A percentile compares a stretch with the other conserved stretches of the same genome.
phyloP scores from a whole-genome alignment of 2,329 filamentous ascomycete genomes.

The Leptodontidium sp. region DNA sequence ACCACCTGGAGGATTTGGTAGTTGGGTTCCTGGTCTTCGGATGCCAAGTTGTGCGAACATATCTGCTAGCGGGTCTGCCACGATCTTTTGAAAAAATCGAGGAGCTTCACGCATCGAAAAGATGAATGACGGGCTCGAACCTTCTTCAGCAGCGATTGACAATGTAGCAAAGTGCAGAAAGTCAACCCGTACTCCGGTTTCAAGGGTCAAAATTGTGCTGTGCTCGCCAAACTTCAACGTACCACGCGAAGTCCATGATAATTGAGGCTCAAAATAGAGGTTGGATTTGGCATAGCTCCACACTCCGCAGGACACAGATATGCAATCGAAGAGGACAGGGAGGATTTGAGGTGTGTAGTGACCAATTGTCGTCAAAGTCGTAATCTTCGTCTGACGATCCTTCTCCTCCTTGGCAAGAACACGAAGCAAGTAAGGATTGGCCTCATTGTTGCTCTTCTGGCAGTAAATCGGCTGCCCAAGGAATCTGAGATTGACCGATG shows the following conservation, averaged over 20 bases:
- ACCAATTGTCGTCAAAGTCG: background rate
- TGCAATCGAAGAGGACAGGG: constrained; percentile 46
- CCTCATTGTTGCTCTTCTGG: constrained; percentile 37
- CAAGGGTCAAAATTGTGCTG: constrained; percentile 53
- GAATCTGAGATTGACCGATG: constrained; percentile 21
- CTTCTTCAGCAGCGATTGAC: constrained; percentile 53
- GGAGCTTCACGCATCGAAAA: constrained; percentile 62
- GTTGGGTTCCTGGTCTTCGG: background rate
- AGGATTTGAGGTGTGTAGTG: constrained; percentile 28
- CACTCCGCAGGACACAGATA: constrained; percentile 51
- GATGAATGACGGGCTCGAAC: constrained; percentile 50
- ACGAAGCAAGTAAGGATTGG: constrained; percentile 36
- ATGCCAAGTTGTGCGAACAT: constrained; percentile 24
- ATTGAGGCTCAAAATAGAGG: constrained; percentile 53
- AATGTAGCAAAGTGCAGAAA: constrained; percentile 52
- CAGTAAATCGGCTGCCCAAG: constrained; percentile 38
- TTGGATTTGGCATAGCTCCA: constrained; percentile 52
- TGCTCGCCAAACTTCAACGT: constrained; percentile 48
- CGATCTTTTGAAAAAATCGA: constrained; percentile 53
- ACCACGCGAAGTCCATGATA: constrained; percentile 51
- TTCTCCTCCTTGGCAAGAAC: constrained; percentile 39
- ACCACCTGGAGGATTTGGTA: constrained; percentile 21
- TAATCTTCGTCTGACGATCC: constrained; percentile 28
- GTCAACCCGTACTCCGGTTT: constrained; percentile 51
- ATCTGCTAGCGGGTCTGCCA: constrained; percentile 26